Conservation (phyloP, 139 green algal genomes). For the Closterium sp. region DNA sequence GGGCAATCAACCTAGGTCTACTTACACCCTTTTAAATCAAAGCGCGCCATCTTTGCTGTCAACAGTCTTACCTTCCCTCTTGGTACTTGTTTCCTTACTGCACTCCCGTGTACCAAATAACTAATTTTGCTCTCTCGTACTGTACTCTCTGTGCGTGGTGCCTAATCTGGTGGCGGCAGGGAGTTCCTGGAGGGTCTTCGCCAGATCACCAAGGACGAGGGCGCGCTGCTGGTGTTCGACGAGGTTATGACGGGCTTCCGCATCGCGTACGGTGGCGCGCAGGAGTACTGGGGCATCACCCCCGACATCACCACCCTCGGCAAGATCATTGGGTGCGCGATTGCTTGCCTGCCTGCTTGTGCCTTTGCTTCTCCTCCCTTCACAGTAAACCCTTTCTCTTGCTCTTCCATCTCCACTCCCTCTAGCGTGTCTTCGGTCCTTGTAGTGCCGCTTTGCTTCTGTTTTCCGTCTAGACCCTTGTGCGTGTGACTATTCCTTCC, state of each 20-base stretch:
- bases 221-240: constrained; percentile 95
- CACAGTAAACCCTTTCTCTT: too few relatives aligned
- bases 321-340: constrained; percentile 89
- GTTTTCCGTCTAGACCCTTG: too few relatives aligned
- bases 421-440: too few relatives aligned
- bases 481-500: too few relatives aligned
- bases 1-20: too few relatives aligned
- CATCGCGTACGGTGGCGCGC: constrained; percentile 58
- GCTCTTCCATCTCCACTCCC: too few relatives aligned
- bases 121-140: neutral
- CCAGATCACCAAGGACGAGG: constrained; percentile 79
- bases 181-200: constrained; percentile 82
- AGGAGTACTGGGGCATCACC: constrained; percentile 92
- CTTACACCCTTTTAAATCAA: too few relatives aligned
- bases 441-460: neutral
- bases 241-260: constrained; percentile 78
- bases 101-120: too few relatives aligned
- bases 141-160: neutral
- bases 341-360: constrained; percentile 42
- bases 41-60: too few relatives aligned
- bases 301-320: constrained; percentile 98
- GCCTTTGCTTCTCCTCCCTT: neutral
- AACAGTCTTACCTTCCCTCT: too few relatives aligned
- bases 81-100: too few relatives aligned
- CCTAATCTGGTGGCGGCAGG: neutral